Base-by-base conservation (phyloP, 257 asterid genomes). In the Penstemon barbatus region DNA sequence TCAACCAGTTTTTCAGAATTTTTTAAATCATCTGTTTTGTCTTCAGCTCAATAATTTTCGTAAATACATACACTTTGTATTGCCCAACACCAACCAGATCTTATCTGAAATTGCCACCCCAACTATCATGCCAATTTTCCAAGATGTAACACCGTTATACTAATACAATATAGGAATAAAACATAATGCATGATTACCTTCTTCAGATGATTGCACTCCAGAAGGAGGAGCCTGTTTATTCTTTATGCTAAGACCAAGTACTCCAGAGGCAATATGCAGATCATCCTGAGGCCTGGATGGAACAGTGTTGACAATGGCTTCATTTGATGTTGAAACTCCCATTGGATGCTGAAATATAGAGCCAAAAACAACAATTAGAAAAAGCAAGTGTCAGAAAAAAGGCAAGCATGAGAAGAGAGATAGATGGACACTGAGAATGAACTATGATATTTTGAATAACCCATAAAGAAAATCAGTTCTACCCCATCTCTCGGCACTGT, bases 401-500 rank as follows among this genome's bases (percentile, higher is more conserved):
- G 62, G 42, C 18, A 60, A 61, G 33, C n/a, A 44, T 38, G 45
- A 5, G 42, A 69, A 46, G 71, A 53, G 18, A 57, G 15, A 69
- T 44, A 54, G 53, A 19, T 25, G 52, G 33, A 73, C 55, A 41
- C 5, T 46, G 71, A 51, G 66, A 43, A 61, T 61, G 57, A 76
- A 48, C 64, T 58, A 65, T 70, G n/a, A 51, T 56, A 65, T 60
- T 50, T 63, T 18, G 55, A 66, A 38, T 13, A 65, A 72, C 46
- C 68, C 57, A 65, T 68, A 60, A 0, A 43, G 25, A 65, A 71
- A 79, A 52, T 56, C 37, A 59, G 49, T 57, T 70, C 61, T 84
- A 90, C 97, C 84, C 72, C 82, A 39, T 85, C 96, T 77, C 86
- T 83, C 33, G 74, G 81, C 49, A 87, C 75, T 71, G 94, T 70